phyloP scores from a whole-genome alignment of 1,284 basidiomycete genomes.

The Anthracocystis walkeri region DNA sequence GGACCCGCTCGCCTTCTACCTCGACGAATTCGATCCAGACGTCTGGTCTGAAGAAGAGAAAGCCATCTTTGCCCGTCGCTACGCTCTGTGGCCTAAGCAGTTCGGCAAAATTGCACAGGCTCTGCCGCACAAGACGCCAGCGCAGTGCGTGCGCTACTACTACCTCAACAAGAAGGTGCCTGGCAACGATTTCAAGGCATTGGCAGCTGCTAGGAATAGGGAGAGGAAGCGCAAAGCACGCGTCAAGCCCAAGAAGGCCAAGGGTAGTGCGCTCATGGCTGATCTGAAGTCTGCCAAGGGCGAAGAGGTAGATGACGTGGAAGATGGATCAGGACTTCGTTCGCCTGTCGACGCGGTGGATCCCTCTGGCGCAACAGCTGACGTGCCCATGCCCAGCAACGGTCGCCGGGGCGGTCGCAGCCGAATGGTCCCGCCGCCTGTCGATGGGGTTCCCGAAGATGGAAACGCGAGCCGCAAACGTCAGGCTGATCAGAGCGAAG shows the following conservation, averaged over 20 bases:
- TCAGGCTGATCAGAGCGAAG: slow-evolving; percentile 22
- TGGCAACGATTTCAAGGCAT: slow-evolving; percentile 66
- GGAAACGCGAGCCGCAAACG: slow-evolving; percentile 31
- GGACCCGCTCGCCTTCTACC: slow-evolving; percentile 79
- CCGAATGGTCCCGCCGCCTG: slow-evolving; percentile 11
- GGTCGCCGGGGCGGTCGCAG: slow-evolving; percentile 29
- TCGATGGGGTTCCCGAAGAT: slow-evolving; percentile 20
- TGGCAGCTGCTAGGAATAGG: slow-evolving; percentile 61
- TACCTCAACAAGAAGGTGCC: slow-evolving; percentile 87
- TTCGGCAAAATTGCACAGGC: slow-evolving; percentile 86
- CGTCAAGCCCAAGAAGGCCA: slow-evolving; percentile 68
- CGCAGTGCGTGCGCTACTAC: slow-evolving; percentile 92
- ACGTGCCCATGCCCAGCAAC: slow-evolving; percentile 11
- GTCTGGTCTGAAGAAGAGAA: slow-evolving; percentile 88
- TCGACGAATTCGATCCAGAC: slow-evolving; percentile 64
- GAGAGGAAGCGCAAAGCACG: slow-evolving; percentile 66
- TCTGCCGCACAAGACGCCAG: slow-evolving; percentile 84
- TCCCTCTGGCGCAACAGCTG: slow-evolving; percentile 10
- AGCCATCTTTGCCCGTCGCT: slow-evolving; percentile 82
- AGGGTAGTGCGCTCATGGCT: slow-evolving; percentile 69
- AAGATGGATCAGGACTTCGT: slow-evolving; percentile 42
- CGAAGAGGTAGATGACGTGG: slow-evolving; percentile 66
- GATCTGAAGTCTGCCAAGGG: slow-evolving; percentile 64
- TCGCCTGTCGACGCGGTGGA: slow-evolving; percentile 43
- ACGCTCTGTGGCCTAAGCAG: slow-evolving; percentile 88